phyloP scores from a whole-genome alignment of 1,284 basidiomycete species.

The Ceratobasidium sp. region DNA sequence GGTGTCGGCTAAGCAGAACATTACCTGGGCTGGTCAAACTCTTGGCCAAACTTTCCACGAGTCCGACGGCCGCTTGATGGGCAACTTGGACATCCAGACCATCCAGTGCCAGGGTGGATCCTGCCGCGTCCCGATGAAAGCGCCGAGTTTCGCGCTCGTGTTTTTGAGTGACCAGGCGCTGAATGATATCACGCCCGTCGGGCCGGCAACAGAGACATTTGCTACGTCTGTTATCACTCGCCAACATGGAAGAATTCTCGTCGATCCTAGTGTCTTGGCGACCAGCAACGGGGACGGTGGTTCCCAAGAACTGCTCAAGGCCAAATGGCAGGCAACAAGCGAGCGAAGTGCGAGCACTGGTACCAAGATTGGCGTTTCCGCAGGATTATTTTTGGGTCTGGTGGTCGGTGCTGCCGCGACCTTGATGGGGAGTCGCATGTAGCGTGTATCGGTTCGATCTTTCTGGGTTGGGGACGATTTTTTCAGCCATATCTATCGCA shows the following conservation, averaged over 20 bases:
- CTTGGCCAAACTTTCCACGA: conserved; percentile 29
- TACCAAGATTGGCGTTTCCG: neutral
- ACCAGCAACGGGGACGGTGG: conserved; percentile 50
- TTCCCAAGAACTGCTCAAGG: conserved; percentile 26
- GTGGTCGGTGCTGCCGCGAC: conserved; percentile 2
- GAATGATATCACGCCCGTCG: conserved; percentile 21
- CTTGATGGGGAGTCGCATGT: neutral
- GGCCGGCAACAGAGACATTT: neutral
- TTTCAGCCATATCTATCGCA: neutral
- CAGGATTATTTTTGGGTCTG: neutral
- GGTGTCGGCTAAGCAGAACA: conserved; percentile 54
- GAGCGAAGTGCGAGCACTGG: conserved; percentile 19
- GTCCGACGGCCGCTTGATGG: conserved; percentile 51
- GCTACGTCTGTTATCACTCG: conserved; percentile 43
- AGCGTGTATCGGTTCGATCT: neutral
- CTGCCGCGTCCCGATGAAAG: conserved; percentile 51
- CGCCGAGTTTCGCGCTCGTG: conserved; percentile 54
- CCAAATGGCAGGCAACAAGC: conserved; percentile 36
- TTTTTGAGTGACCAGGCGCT: conserved; percentile 51
- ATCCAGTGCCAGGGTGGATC: conserved; percentile 48
- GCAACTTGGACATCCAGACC: conserved; percentile 46
- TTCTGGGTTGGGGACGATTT: neutral
- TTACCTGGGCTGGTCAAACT: conserved; percentile 49
- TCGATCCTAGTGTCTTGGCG: conserved; percentile 47
- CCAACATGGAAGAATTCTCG: conserved; percentile 16